These are phyloP conservation scores for Candida glaebosa DNA, from an alignment of 805 yeast genomes.

Conservation along the genomic window DNA sequence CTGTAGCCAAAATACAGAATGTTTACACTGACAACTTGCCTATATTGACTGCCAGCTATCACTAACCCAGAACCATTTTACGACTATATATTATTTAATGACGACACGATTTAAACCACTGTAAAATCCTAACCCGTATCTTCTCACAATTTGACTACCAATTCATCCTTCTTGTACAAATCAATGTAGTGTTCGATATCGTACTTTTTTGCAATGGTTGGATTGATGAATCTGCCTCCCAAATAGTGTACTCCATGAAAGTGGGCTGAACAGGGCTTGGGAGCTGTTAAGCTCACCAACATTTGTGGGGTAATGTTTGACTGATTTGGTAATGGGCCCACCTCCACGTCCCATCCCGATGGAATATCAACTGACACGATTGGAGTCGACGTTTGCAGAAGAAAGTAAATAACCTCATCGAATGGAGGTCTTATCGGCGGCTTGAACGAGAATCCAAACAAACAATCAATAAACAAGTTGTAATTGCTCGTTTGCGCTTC, in stretches of 20 bases:
- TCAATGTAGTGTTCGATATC: constrained; percentile 51
- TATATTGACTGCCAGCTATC: too few species aligned
- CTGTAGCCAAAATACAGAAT: too few species aligned
- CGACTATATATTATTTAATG: too few species aligned
- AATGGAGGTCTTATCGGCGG: constrained; percentile 87
- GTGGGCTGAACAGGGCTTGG: constrained; percentile 75
- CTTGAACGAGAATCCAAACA: constrained; percentile 91
- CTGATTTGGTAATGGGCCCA: constrained; percentile 55
- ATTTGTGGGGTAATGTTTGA: constrained; percentile 56
- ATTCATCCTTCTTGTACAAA: constrained; percentile 29
- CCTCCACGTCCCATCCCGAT: constrained; percentile 95
- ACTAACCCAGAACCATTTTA: too few species aligned
- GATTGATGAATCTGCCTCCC: constrained; percentile 85
- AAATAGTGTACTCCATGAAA: constrained; percentile 62
- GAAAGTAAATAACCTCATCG: constrained; percentile 33
- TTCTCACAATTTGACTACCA: constrained; percentile 31
- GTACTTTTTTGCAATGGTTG: constrained; percentile 65
- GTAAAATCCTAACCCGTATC: not conserved
- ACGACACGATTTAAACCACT: too few species aligned
- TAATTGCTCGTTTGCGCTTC: not conserved
- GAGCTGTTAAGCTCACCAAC: constrained; percentile 85
- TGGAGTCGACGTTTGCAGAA: constrained; percentile 40
- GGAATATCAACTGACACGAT: constrained; percentile 87
- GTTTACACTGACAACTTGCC: too few species aligned
- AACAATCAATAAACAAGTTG: constrained; percentile 57